phyloP scores from a whole-genome alignment of 129 eudicot species.

The Scalesia atractyloides region DNA sequence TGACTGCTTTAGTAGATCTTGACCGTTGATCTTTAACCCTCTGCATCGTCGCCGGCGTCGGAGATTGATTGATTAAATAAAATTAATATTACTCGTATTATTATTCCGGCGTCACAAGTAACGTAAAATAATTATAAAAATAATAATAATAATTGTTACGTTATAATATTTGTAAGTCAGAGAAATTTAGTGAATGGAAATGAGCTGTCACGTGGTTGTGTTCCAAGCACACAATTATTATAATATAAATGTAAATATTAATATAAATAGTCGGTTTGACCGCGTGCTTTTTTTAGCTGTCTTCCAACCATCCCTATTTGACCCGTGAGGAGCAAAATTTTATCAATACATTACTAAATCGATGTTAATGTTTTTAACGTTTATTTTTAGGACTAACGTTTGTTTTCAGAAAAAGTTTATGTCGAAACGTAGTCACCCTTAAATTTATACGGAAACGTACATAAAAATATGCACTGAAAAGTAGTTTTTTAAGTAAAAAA shows the following conservation, averaged over 20 bases:
- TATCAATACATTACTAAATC: too few relatives aligned
- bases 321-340: too few relatives aligned
- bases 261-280: background rate
- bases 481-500: too few relatives aligned
- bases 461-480: too few relatives aligned
- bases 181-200: background rate
- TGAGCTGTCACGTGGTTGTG: slow-evolving; percentile 14
- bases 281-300: background rate
- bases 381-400: too few relatives aligned
- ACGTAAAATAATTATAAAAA: background rate
- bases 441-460: too few relatives aligned
- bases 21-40: slow-evolving; percentile 14
- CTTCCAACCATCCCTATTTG: background rate
- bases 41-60: slow-evolving; percentile 12
- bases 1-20: background rate
- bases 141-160: background rate
- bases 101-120: background rate
- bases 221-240: background rate
- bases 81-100: background rate
- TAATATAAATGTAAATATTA: too few relatives aligned
- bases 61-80: background rate
- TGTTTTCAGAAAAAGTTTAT: too few relatives aligned
- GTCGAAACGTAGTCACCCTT: too few relatives aligned
- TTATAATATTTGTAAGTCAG: background rate
- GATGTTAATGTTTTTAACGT: too few relatives aligned